These are phyloP conservation scores for Coniochaeta ligniaria DNA, from an alignment of 2,329 filamentous ascomycete genomes.

Conservation along the genomic window DNA sequence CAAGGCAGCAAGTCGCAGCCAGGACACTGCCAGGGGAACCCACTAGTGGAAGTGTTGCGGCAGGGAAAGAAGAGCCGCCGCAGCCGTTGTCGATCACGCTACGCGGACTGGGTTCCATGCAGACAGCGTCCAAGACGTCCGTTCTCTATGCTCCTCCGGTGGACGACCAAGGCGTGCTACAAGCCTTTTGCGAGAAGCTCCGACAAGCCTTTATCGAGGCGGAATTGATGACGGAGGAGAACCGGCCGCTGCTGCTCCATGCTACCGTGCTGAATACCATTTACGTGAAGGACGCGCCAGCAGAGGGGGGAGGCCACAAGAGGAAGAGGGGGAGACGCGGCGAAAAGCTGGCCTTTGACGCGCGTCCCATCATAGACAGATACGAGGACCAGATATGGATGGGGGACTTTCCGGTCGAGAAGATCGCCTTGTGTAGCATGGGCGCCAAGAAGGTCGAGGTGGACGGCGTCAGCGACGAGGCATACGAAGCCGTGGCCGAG, in stretches of 20 bases:
- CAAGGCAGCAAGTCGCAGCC: neutral
- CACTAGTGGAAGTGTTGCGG: neutral
- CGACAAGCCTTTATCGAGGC: slow-evolving; percentile 44
- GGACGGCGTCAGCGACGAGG: slow-evolving; percentile 42
- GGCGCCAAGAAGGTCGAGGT: slow-evolving; percentile 62
- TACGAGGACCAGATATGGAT: slow-evolving; percentile 68
- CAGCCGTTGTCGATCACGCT: slow-evolving; percentile 36
- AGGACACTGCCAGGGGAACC: neutral
- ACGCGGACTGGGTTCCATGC: slow-evolving; percentile 55
- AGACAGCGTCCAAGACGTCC: slow-evolving; percentile 45
- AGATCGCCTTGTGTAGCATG: slow-evolving; percentile 78
- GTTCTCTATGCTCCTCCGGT: slow-evolving; percentile 59
- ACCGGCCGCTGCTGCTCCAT: slow-evolving; percentile 65
- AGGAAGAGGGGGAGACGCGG: slow-evolving; percentile 13
- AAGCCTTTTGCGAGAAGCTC: slow-evolving; percentile 50
- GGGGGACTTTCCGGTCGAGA: slow-evolving; percentile 57
- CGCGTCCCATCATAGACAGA: slow-evolving; percentile 43
- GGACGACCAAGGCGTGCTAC: slow-evolving; percentile 44
- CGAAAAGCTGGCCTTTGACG: slow-evolving; percentile 44
- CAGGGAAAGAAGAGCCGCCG: slow-evolving; percentile 5
- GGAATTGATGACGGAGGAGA: slow-evolving; percentile 50
- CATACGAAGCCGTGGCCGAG: slow-evolving; percentile 47
- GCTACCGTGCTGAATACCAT: slow-evolving; percentile 83
- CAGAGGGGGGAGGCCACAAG: slow-evolving; percentile 14
- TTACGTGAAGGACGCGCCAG: slow-evolving; percentile 48